phyloP scores from a whole-genome alignment of 2,329 filamentous ascomycete species.

The Rhexocercosporidium sp. region DNA sequence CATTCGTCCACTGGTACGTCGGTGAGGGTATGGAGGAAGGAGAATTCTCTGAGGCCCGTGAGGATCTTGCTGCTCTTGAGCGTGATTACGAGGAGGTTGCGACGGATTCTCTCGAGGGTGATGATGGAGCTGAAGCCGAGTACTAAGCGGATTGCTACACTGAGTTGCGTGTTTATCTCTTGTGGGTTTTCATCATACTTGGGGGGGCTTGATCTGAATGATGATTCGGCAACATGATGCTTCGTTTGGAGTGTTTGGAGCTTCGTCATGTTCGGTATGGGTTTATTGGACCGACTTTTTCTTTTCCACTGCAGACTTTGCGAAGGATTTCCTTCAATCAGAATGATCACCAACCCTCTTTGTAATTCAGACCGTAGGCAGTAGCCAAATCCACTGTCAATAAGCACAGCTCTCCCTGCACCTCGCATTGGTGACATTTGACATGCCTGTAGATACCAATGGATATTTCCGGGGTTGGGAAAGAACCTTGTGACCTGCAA shows the following conservation, averaged over 20 bases:
- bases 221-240: conserved; percentile 38
- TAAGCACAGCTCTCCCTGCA: conserved; percentile 16
- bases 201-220: conserved; percentile 37
- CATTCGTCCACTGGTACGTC: conserved; percentile 99
- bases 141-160: conserved; percentile 24
- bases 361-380: conserved; percentile 36
- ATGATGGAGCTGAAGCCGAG: conserved; percentile 74
- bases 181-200: conserved; percentile 41
- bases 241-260: conserved; percentile 37
- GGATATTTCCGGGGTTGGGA: conserved; percentile 6
- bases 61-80: conserved; percentile 97
- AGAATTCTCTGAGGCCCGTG: conserved; percentile 98
- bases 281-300: conserved; percentile 30
- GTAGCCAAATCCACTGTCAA: conserved; percentile 28
- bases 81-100: conserved; percentile 99
- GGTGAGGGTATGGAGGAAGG: conserved; percentile 99
- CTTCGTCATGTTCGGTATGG: conserved; percentile 36
- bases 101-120: conserved; percentile 87
- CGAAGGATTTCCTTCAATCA: conserved; percentile 37
- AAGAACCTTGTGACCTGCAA: conserved; percentile 29
- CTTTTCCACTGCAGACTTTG: conserved; percentile 34
- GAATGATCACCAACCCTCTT: conserved; percentile 40
- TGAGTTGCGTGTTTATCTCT: conserved; percentile 36
- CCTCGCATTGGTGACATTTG: background rate
- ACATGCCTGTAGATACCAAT: conserved; percentile 22